Evolutionary conservation across 192 early-diverging fungal genomes (phyloP), one percentile per base, ranked within the genome.

Genomic region (Radiomyces spectabilis): DNA sequence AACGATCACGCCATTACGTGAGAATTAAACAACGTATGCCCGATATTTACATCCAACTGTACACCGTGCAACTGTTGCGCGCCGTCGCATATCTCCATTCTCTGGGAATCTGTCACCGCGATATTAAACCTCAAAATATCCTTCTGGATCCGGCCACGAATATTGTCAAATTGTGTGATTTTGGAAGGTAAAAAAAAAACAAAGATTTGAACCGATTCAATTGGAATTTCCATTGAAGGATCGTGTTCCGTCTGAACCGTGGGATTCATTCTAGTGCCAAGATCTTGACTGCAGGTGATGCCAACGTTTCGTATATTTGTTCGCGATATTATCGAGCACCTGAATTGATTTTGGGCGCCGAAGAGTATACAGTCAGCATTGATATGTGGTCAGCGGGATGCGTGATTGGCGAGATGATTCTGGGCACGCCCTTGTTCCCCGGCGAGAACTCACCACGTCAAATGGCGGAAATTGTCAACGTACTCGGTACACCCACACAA

Each of bases 61-160:
- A 93, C 69, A 96, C 94, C 85, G 96, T 94, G 73, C 95, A 98
- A 69, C 73, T 98, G 49, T 92, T 96, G 81, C 76, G 95, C 44
- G 92, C 94, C 61, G 76, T 98, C 44, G 92, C 93, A 40, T 98
- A 94, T 66, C 95, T 95, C 68, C 95, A 98, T 76, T 82, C 90
- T 41, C 75, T 93, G 39, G 94, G 94, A 21, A 94, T 98, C 55
- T 98, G 95, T 72, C 95, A 98, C 59, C 85, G 95, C 53, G 95
- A 98, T 69, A 98, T 98, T 69, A 98, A 98, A 73, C 95, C 95
- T 40, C 95, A 98, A 73, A 98, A 98, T 72, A 69, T 98, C 69
- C 79, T 98, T 49, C 76, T 98, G 26, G 86, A 96, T 73, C 88
- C 89, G 47, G 50, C 77, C 19, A 85, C 81, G 12, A 92, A 93